These are phyloP conservation scores for Pichia californica DNA, from an alignment of 805 yeast genomes.

Conservation along the genomic window DNA sequence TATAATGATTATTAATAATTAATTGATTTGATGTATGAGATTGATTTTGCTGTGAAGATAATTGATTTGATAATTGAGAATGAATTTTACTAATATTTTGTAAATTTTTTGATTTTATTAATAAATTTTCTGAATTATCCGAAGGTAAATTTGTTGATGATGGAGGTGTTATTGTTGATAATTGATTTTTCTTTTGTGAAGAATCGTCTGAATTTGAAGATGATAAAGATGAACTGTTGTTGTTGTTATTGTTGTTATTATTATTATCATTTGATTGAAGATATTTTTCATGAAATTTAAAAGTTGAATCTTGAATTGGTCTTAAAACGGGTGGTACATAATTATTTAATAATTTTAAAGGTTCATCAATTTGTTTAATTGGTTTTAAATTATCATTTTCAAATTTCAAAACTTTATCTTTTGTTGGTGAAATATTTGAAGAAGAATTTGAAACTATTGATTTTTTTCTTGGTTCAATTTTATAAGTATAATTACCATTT, in stretches of 20 bases:
- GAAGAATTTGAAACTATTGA: slow-evolving; percentile 6
- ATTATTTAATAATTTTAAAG: slow-evolving; percentile 37
- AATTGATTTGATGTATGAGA: too few species aligned
- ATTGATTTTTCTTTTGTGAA: not conserved
- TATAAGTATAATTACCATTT: slow-evolving; percentile 1
- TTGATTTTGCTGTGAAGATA: not conserved
- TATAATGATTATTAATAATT: too few species aligned
- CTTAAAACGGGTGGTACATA: slow-evolving; percentile 49
- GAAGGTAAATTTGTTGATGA: not conserved
- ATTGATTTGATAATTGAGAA: slow-evolving; percentile 1
- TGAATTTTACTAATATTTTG: slow-evolving; percentile 1
- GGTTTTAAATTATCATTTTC: slow-evolving; percentile 6
- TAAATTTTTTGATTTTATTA: too few species aligned
- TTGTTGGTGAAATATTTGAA: slow-evolving; percentile 12
- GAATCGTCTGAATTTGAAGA: not conserved
- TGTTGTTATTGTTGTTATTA: not conserved
- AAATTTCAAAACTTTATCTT: not conserved
- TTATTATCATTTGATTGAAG: not conserved
- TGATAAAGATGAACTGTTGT: not conserved
- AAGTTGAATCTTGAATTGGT: slow-evolving; percentile 23
- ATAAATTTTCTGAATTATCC: too few species aligned
- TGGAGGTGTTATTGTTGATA: not conserved
- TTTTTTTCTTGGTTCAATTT: slow-evolving; percentile 1
- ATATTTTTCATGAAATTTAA: not conserved
- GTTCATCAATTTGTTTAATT: slow-evolving; percentile 38